Conservation (phyloP, 2,329 filamentous ascomycete genomes). For the Xylariaceae sp. region DNA sequence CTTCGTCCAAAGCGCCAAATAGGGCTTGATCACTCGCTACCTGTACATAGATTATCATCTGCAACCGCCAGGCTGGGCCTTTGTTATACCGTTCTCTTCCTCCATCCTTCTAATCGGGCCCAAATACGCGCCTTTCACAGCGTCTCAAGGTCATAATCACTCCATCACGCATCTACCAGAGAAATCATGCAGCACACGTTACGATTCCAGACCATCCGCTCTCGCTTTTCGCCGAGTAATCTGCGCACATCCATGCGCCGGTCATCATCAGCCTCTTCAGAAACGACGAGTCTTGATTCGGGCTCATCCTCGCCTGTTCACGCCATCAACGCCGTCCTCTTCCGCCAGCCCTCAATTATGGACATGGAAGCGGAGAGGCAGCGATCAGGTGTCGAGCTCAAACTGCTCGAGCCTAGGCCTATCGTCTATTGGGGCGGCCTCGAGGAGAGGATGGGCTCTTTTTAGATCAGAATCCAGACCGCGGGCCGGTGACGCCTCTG, state of each 20-base stretch:
- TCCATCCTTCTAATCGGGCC: no score
- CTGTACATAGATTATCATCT: slow-evolving; percentile 17
- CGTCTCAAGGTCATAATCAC: background rate
- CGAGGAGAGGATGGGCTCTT: slow-evolving; percentile 54
- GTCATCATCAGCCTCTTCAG: slow-evolving; percentile 43
- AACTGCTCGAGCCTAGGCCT: slow-evolving; percentile 58
- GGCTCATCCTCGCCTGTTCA: slow-evolving; percentile 41
- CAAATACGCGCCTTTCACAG: no score
- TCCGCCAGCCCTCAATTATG: slow-evolving; percentile 54
- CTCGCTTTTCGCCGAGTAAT: slow-evolving; percentile 47
- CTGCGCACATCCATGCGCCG: slow-evolving; percentile 53
- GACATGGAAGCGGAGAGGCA: slow-evolving; percentile 55
- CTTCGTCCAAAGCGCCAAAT: slow-evolving; percentile 1
- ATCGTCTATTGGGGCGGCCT: slow-evolving; percentile 61
- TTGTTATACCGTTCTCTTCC: background rate
- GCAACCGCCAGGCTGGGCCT: slow-evolving; percentile 31
- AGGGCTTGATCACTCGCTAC: slow-evolving; percentile 28
- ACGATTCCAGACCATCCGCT: slow-evolving; percentile 47
- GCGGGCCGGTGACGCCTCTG: no score
- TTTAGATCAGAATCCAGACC: slow-evolving; percentile 21
- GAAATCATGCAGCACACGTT: slow-evolving; percentile 43
- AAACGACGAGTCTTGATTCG: slow-evolving; percentile 40
- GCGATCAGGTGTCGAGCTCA: slow-evolving; percentile 49
- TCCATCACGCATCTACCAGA: slow-evolving; percentile 2
- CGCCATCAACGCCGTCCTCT: slow-evolving; percentile 57